Base-by-base conservation (phyloP, 805 yeast genomes). In the Monosporozyma servazzii region DNA sequence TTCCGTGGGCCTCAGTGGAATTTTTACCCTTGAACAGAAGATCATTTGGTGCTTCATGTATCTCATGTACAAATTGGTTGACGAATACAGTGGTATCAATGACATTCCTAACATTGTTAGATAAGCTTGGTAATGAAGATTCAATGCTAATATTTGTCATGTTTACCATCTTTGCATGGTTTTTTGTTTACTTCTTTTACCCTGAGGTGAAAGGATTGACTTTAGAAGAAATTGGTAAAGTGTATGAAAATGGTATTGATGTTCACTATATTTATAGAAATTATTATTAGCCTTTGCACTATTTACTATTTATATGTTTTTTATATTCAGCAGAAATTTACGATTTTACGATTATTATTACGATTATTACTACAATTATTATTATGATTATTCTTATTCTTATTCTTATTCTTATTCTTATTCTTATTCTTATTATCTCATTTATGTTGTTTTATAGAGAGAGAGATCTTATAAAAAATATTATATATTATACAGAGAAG, bases 1-100 rank as follows among this genome's bases (percentile, higher is more conserved):
- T 74, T 20, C 78, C 78, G 0, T 74, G 77, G 77, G 65, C 63
- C 27, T 67, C 73, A 15, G 76, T 73, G 1, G 78, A 74, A 51
- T 70, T 74, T 52, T 56, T 75, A 31, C 77, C 77, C 0, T 51
- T 71, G 39, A 72, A 71, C 51, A 64, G 69, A 23, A 61, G 77
- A 51, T 67, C 76, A 2, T 64, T 71, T 43, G 78, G 77, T 2
- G 67, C 74, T 15, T 69, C 75, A 6, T 53, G 71, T 42, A 73
- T 75, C 11, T 61, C 75, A 10, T 71, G 74, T 47, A 65, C 71
- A 4, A 73, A 73, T 41, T 74, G 78, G 78, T 47, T 66, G 0
- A 63, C 73, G 2, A 74, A 74, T 51, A 54, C 68, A 17, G 15
- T 71, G 4, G 65, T 74, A 2, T 70, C 76, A 0, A 52, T 66